These are phyloP conservation scores for Yamadazyma mexicana DNA, from an alignment of 1,139 yeast species.

Conservation along the genomic window DNA sequence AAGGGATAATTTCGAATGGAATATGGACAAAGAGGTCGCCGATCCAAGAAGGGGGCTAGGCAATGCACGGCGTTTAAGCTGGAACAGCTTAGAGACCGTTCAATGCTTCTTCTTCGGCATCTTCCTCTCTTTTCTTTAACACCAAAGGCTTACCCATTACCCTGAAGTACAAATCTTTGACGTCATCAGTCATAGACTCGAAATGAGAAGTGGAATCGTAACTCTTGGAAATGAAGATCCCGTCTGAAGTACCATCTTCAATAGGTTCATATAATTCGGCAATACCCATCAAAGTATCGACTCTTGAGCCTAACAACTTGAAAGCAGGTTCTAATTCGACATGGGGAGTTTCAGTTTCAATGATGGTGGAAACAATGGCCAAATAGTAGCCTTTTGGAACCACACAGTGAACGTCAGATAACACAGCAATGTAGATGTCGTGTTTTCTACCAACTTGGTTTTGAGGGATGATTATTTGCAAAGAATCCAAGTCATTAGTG, in stretches of 20 bases:
- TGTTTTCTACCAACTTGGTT: conserved; percentile 91
- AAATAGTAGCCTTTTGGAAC: conserved; percentile 86
- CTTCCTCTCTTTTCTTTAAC: conserved; percentile 69
- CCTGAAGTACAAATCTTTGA: conserved; percentile 88
- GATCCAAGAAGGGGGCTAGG: no score
- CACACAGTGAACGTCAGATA: conserved; percentile 89
- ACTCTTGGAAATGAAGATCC: conserved; percentile 80
- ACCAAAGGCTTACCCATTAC: conserved; percentile 91
- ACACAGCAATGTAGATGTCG: conserved; percentile 90
- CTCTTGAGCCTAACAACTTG: conserved; percentile 74
- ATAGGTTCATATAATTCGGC: conserved; percentile 89
- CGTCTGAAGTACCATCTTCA: conserved; percentile 77
- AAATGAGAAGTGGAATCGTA: conserved; percentile 96
- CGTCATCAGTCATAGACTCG: conserved; percentile 95
- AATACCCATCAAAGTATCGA: conserved; percentile 94
- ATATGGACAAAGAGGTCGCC: neutral
- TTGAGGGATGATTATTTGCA: conserved; percentile 94
- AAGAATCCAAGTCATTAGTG: conserved; percentile 81
- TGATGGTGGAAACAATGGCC: conserved; percentile 92
- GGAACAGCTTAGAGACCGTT: conserved; percentile 28
- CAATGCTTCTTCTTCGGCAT: conserved; percentile 50
- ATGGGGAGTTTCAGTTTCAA: conserved; percentile 93
- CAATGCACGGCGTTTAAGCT: no score
- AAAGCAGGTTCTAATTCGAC: conserved; percentile 93
- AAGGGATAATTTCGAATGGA: neutral